Evolutionary conservation across 768 basidiomycete genomes (phyloP).

Genomic region (Suillus fuscotomentosus): DNA sequence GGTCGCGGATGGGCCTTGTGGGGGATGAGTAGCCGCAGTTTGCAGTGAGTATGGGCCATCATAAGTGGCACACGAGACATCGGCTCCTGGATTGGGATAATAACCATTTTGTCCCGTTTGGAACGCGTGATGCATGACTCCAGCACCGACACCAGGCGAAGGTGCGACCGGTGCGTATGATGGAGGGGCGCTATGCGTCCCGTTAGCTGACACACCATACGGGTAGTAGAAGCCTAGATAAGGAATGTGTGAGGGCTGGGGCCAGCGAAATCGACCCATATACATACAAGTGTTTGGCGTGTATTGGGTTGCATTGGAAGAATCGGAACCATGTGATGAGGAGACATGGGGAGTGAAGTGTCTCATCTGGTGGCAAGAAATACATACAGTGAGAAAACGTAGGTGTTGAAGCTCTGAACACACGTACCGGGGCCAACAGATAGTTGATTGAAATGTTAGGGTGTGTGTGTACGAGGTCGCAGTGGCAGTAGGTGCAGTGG

Average conservation of each 20-base stretch:
- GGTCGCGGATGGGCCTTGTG: too few species aligned
- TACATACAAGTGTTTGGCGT: background rate
- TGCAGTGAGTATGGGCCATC: background rate
- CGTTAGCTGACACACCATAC: background rate
- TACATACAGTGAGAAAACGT: background rate
- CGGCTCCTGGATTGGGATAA: background rate
- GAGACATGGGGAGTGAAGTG: background rate
- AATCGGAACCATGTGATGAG: too few species aligned
- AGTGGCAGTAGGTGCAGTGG: background rate
- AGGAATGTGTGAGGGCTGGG: background rate
- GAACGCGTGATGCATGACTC: background rate
- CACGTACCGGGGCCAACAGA: background rate
- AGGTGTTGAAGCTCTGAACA: background rate
- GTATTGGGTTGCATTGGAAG: background rate
- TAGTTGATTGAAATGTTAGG: background rate
- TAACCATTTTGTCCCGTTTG: background rate
- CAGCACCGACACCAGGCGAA: background rate
- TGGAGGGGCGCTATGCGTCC: background rate
- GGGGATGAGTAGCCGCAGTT: background rate
- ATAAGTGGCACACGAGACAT: background rate
- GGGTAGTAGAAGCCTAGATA: background rate
- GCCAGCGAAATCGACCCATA: background rate
- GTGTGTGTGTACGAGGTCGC: background rate
- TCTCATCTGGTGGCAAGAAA: background rate
- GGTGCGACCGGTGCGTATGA: background rate